Conservation (phyloP, 768 basidiomycete genomes). For the Tylopilus cervinicoccineus region DNA sequence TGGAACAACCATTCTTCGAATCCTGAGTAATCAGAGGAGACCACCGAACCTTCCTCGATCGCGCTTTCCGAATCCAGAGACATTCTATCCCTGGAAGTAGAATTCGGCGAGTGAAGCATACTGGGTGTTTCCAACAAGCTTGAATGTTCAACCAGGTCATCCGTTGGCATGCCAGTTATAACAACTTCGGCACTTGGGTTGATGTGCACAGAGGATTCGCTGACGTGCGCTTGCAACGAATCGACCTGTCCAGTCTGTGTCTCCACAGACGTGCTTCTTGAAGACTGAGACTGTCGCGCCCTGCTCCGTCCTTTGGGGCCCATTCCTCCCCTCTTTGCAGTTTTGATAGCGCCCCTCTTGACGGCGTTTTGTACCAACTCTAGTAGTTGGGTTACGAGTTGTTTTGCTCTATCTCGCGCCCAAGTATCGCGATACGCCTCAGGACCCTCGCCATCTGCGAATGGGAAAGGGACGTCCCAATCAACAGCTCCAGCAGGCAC, state of each 20-base stretch:
- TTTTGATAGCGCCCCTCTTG: conserved; percentile 56
- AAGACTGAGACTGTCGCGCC: conserved; percentile 32
- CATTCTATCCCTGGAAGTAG: conserved; percentile 7
- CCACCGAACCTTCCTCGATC: conserved; percentile 7
- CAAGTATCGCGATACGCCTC: conserved; percentile 58
- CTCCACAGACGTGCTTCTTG: conserved; percentile 24
- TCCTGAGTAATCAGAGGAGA: conserved; percentile 34
- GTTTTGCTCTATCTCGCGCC: conserved; percentile 60
- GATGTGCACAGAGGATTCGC: neutral
- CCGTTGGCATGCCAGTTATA: neutral
- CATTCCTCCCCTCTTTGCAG: conserved; percentile 10
- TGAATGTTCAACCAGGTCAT: conserved; percentile 36
- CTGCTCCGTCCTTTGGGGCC: conserved; percentile 23
- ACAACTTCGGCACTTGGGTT: neutral
- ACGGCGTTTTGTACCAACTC: conserved; percentile 57
- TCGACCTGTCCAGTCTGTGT: neutral
- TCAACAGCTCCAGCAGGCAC: conserved; percentile 79
- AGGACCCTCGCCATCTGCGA: conserved; percentile 66
- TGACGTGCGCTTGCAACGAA: neutral
- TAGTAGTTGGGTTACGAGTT: conserved; percentile 58
- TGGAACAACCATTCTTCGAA: conserved; percentile 52
- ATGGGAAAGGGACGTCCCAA: conserved; percentile 84
- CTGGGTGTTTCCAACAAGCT: conserved; percentile 34
- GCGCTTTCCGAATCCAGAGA: conserved; percentile 6
- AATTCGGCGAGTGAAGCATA: neutral